Base-by-base conservation (phyloP, 441 rosid species). In the Bruguiera hainesii region DNA sequence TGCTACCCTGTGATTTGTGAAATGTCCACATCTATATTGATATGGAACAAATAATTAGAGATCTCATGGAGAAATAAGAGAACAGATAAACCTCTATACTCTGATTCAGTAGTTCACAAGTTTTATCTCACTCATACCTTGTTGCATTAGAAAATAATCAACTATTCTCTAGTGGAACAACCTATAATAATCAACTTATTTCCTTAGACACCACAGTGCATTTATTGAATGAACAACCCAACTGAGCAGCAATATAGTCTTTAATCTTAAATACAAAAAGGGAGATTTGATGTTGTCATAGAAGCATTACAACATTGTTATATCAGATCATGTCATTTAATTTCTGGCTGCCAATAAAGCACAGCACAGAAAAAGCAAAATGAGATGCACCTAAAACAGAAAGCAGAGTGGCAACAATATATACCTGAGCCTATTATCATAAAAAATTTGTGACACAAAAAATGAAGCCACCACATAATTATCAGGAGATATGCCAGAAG, bases 401-500 rank as follows among this genome's bases (percentile, higher is more conserved):
- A 33, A n/a, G 28, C 61, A 68, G 31, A 25, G 50, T 11, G 8
- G 55, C 6, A 67, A 18, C 60, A 51, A 52, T 57, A 53, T 60
- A 73, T 58, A 48, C 11, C 59, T 2, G 23, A 5, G 46, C 15
- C 46, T 37, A 37, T 37, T 37, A 37, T 10, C 35, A 57, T 33
- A 51, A 29, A 16, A 61, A 28, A 9, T 53, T 63, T 61, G 59
- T 25, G 60, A 56, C 50, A 56, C 30, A 42, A 18, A 21, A 21
- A 25, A 26, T 23, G 13, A 48, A 35, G 51, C 73, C 39, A 61
- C 10, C 8, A 18, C 18, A 57, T 13, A 28, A 46, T 16, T 18
- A 74, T 4, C 23, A 9, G 20, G 65, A 37, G 20, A 61, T 52
- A 65, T 29, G 19, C 6, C 61, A 39, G 48, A 48, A 58, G 60